A percentile compares a stretch with the other conserved stretches of the same genome.
phyloP scores from a whole-genome alignment of 2,329 filamentous ascomycete genomes.

The Sporothrix pseudoabietina region DNA sequence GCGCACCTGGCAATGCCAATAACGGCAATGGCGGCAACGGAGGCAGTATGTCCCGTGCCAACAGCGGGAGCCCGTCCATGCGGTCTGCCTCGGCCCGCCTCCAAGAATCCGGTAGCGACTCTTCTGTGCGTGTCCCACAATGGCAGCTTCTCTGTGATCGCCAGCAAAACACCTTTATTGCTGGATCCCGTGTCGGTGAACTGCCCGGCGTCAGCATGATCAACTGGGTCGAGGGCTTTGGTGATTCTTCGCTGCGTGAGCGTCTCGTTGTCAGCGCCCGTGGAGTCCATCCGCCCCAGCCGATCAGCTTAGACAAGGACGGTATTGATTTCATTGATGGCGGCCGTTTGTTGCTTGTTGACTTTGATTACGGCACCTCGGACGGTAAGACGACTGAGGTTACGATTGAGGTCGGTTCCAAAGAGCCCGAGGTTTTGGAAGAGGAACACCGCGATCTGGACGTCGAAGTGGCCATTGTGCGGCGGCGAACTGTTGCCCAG shows the following conservation, averaged over 20 bases:
- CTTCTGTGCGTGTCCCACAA: constrained; percentile 55
- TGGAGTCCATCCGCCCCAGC: constrained; percentile 62
- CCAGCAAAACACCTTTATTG: constrained; percentile 68
- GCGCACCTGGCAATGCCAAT: not conserved
- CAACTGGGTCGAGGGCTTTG: constrained; percentile 68
- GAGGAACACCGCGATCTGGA: constrained; percentile 75
- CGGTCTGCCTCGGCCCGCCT: constrained; percentile 44
- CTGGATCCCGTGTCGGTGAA: constrained; percentile 66
- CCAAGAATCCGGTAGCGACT: constrained; percentile 42
- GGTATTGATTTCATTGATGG: constrained; percentile 76
- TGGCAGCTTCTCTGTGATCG: constrained; percentile 72
- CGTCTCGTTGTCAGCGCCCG: constrained; percentile 71
- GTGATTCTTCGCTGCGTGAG: constrained; percentile 53
- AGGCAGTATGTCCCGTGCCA: constrained; percentile 41
- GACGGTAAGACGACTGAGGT: constrained; percentile 61
- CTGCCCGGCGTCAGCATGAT: constrained; percentile 67
- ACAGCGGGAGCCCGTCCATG: constrained; percentile 46
- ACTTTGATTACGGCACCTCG: constrained; percentile 66
- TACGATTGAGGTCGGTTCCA: constrained; percentile 73
- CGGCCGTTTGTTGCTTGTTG: constrained; percentile 70
- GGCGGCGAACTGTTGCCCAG: constrained; percentile 71
- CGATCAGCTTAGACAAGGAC: constrained; percentile 64
- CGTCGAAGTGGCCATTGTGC: constrained; percentile 76
- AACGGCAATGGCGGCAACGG: constrained; percentile 33
- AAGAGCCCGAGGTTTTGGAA: constrained; percentile 67